Evolutionary conservation across 2,329 filamentous ascomycete species (phyloP).

Genomic region (Sclerotinia nivalis): DNA sequence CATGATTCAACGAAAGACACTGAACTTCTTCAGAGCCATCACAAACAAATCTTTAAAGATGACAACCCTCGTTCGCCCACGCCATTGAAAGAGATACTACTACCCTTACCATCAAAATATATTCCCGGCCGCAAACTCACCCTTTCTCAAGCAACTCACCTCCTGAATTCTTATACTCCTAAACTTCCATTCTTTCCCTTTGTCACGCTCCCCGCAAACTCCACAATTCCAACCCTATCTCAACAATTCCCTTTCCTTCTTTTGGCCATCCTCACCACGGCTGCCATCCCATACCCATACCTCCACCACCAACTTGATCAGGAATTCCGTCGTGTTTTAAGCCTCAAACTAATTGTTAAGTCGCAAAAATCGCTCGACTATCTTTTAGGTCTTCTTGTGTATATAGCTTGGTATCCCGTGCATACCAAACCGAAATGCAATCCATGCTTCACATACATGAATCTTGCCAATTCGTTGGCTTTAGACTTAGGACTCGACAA

Average conservation of each 20-base stretch:
- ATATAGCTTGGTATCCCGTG: conserved; percentile 55
- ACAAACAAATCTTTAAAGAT: conserved; percentile 33
- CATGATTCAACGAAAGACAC: conserved; percentile 32
- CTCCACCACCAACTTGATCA: conserved; percentile 38
- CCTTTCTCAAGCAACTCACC: conserved; percentile 32
- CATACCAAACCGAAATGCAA: conserved; percentile 37
- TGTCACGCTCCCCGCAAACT: conserved; percentile 31
- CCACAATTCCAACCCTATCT: conserved; percentile 35
- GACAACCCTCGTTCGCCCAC: conserved; percentile 5
- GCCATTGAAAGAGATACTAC: neutral
- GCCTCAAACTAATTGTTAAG: conserved; percentile 48
- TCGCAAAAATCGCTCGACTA: conserved; percentile 59
- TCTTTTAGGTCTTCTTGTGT: conserved; percentile 59
- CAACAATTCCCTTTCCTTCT: conserved; percentile 37
- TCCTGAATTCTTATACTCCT: conserved; percentile 30
- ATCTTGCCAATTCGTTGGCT: conserved; percentile 40
- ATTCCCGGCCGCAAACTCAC: conserved; percentile 33
- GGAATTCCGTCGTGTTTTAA: conserved; percentile 38
- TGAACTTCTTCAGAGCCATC: conserved; percentile 31
- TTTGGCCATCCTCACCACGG: conserved; percentile 36
- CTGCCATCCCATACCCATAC: conserved; percentile 31
- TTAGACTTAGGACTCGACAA: conserved; percentile 40
- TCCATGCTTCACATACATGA: conserved; percentile 39
- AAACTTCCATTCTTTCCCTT: conserved; percentile 37
- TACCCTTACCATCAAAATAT: neutral